A percentile compares a stretch with the other conserved stretches of the same genome.
Conservation (phyloP, 768 basidiomycete species). For the Lactarius indigo region DNA sequence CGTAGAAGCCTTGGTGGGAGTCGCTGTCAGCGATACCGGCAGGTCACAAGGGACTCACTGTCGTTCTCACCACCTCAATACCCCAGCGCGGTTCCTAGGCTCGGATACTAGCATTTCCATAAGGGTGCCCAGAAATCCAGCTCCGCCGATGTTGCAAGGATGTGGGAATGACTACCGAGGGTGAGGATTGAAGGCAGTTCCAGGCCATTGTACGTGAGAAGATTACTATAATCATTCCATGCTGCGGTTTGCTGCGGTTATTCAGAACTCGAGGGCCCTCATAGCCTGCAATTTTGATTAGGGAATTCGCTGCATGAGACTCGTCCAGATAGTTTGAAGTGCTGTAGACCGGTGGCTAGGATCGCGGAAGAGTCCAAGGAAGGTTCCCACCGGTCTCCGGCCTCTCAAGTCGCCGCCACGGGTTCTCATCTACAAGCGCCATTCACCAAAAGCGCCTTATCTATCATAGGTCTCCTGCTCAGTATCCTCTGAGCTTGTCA, state of each 20-base stretch:
- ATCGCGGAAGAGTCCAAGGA: too few species aligned
- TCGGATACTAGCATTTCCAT: neutral
- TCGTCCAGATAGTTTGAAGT: too few species aligned
- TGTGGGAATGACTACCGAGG: neutral
- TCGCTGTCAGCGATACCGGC: slow-evolving; percentile 1
- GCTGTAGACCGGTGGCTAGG: too few species aligned
- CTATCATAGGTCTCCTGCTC: neutral
- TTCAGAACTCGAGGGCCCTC: too few species aligned
- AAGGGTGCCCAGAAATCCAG: neutral
- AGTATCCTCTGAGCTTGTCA: neutral
- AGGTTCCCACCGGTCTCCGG: neutral
- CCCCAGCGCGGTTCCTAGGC: neutral
- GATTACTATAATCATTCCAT: too few species aligned
- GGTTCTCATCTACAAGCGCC: neutral
- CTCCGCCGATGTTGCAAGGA: neutral
- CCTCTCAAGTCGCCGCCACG: neutral
- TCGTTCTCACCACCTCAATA: slow-evolving; percentile 8
- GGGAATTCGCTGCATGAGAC: too few species aligned
- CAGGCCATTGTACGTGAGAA: neutral
- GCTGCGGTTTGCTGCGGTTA: too few species aligned
- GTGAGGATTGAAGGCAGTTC: neutral
- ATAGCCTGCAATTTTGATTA: too few species aligned
- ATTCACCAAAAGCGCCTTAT: neutral
- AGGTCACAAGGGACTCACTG: neutral
- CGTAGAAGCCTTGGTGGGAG: slow-evolving; percentile 21